Conservation (phyloP, 2,329 filamentous ascomycete species). For the Fusarium sp. region DNA sequence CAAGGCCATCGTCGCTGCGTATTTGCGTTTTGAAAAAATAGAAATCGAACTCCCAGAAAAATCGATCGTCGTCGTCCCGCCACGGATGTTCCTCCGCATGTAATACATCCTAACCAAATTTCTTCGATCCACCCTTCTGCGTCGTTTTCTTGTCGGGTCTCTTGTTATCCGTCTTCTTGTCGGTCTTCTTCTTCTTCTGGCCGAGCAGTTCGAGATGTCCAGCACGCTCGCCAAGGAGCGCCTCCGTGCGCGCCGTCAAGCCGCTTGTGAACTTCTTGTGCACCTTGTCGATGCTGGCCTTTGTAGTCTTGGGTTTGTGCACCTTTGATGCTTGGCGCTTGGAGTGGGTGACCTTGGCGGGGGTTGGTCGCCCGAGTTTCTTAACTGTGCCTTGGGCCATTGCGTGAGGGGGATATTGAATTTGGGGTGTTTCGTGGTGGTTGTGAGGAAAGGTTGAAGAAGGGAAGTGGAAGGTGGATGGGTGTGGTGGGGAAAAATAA, state of each 20-base stretch:
- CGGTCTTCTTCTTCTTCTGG: constrained; percentile 66
- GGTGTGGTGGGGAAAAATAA: constrained; percentile 19
- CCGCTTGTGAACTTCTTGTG: constrained; percentile 68
- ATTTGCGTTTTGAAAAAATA: constrained; percentile 1
- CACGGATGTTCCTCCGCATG: neutral
- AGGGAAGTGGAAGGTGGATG: constrained; percentile 14
- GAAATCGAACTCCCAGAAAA: constrained; percentile 5
- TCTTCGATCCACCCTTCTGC: constrained; percentile 64
- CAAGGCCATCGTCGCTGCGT: neutral
- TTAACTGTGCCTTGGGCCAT: constrained; percentile 71
- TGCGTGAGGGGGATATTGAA: neutral
- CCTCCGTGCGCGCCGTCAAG: constrained; percentile 67
- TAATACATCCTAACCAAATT: constrained; percentile 62
- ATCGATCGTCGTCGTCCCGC: constrained; percentile 15
- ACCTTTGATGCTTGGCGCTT: constrained; percentile 61
- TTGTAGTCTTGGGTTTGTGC: constrained; percentile 62
- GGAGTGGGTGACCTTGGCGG: constrained; percentile 57
- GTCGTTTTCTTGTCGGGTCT: constrained; percentile 37
- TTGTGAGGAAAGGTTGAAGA: constrained; percentile 52
- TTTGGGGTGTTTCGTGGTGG: constrained; percentile 1
- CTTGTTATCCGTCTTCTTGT: constrained; percentile 57
- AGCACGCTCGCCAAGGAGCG: constrained; percentile 68
- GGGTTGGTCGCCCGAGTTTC: constrained; percentile 57
- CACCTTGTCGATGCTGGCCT: constrained; percentile 63
- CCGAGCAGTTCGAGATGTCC: constrained; percentile 72